Evolutionary conservation across 169 alveolate species (phyloP), one percentile per base, ranked within the genome.

Genomic region (Plasmodium yoelii): DNA sequence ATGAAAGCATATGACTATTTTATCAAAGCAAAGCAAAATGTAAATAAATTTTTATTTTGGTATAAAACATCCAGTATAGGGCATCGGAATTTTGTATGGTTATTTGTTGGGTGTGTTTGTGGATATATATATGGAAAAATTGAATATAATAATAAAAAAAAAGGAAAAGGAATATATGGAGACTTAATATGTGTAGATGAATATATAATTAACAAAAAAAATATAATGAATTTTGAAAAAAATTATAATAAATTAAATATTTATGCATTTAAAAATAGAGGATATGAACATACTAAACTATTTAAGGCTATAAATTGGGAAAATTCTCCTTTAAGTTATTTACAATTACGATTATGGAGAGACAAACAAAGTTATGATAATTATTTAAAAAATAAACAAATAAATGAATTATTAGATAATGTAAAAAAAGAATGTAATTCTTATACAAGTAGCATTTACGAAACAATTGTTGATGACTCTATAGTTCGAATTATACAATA

Each of bases 11-110:
- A 13, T 53, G 90, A 80, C 28, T 80, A 80, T 70, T 59, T 53
- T 1, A 65, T 59, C 7, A 47, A 51, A 24, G 15, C 72, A 22
- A 87, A 49, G 46, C 93, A 82, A 87, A 87, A 61, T 46, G 86
- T 59, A 47, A 44, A 60, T 51, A 49, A 75, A 56, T 65, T 92
- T 57, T 61, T 72, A 22, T 92, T 73, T 46, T 92, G 92, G 93
- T 92, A 92, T 55, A 70, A 55, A 39, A 69, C 86, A 44, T 92
- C 95, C 12, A 92, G 94, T 47, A 92, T 92, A 53, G 92, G 88
- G 44, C 96, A 92, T 67, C 95, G 93, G 77, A 92, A 92, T 86
- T 53, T 90, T 24, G 86, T 92, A n/a, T 92, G 93, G 94, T 19
- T 94, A 6, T 87, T 89, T 57, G 63, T 88, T 19, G 96, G 96